Evolutionary conservation across 75 land plant species (phyloP).

Genomic region (Cryptomeria japonica): DNA sequence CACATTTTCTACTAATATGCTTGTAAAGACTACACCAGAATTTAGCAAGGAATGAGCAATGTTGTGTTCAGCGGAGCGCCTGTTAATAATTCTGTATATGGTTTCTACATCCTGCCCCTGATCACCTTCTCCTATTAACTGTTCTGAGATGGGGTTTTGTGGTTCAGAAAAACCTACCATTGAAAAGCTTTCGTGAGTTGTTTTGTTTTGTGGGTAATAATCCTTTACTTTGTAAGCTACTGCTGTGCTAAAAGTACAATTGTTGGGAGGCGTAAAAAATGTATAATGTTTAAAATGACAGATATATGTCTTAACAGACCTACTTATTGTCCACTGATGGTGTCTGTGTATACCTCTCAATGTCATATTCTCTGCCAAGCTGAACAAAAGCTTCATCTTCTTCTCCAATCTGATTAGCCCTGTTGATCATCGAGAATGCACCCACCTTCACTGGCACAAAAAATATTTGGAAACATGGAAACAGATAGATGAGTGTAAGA

Average conservation of each 20-base stretch:
- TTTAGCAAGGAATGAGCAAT: neutral
- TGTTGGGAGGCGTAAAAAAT: too few relatives aligned
- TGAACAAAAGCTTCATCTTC: neutral
- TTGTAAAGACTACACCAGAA: constrained; percentile 21
- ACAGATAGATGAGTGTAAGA: too few relatives aligned
- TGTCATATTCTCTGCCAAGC: neutral
- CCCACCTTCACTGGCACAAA: too few relatives aligned
- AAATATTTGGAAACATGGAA: too few relatives aligned
- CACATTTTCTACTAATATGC: constrained; percentile 41
- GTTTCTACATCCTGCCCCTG: neutral
- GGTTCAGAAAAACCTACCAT: neutral
- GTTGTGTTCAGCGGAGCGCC: neutral
- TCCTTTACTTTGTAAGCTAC: neutral
- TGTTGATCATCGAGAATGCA: neutral
- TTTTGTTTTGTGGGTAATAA: neutral
- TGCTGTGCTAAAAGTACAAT: neutral
- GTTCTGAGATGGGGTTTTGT: neutral
- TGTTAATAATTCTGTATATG: neutral
- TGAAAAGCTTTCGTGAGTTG: neutral
- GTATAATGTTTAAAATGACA: neutral
- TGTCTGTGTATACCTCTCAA: neutral
- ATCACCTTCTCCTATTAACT: neutral
- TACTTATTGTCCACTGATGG: neutral
- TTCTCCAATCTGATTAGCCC: neutral
- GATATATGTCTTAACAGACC: neutral